Evolutionary conservation across 2,329 filamentous ascomycete species (phyloP).

Genomic region (Metarhizium guizhouense): DNA sequence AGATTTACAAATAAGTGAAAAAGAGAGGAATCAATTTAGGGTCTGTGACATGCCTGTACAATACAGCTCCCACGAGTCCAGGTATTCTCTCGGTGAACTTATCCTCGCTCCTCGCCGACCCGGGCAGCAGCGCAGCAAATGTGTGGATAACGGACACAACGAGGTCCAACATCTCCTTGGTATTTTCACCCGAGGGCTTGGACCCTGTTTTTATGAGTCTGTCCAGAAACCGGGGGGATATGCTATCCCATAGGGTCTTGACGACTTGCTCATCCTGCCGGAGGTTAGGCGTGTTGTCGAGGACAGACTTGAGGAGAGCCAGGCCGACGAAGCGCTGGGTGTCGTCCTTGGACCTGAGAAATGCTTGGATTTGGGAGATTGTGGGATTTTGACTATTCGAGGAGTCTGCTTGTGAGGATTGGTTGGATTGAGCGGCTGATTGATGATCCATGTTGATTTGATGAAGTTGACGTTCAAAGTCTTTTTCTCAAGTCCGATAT

Average conservation of each 20-base stretch:
- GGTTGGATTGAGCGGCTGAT: background rate
- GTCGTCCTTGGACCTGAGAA: conserved; percentile 53
- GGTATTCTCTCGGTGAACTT: conserved; percentile 45
- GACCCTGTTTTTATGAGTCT: conserved; percentile 49
- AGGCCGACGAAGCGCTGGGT: conserved; percentile 61
- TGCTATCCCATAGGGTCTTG: conserved; percentile 45
- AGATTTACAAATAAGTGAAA: background rate
- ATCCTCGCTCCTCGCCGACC: conserved; percentile 30
- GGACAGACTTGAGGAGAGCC: conserved; percentile 54
- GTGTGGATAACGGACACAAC: conserved; percentile 55
- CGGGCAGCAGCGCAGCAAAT: conserved; percentile 49
- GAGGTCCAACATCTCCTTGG: conserved; percentile 53
- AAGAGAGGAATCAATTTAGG: too few relatives aligned
- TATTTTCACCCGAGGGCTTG: conserved; percentile 31
- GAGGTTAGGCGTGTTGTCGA: conserved; percentile 50
- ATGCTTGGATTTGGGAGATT: conserved; percentile 40
- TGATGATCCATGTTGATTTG: background rate
- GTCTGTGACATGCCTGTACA: conserved; percentile 37
- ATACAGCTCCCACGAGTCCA: conserved; percentile 40
- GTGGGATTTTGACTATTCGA: conserved; percentile 12
- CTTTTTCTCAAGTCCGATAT: background rate
- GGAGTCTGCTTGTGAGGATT: background rate
- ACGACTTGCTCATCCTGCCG: conserved; percentile 37
- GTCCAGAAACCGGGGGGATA: conserved; percentile 56
- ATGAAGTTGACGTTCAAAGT: background rate